phyloP scores from a whole-genome alignment of 1,284 basidiomycete species.

The Afroboletus lepidellus region DNA sequence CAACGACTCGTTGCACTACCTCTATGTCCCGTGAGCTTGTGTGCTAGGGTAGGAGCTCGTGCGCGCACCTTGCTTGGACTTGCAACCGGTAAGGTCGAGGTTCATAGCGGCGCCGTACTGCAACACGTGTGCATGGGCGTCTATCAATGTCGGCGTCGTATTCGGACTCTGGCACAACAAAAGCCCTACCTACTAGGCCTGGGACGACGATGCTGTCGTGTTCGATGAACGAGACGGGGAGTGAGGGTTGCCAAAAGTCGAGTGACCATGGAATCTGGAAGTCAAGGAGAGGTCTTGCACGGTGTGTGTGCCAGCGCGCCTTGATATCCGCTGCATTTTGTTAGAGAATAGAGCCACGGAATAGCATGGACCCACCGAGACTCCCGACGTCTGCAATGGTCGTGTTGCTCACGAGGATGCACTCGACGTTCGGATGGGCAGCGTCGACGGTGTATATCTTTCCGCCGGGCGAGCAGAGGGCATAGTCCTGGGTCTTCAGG shows the following conservation, averaged over 20 bases:
- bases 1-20: conserved; percentile 59
- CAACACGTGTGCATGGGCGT: conserved; percentile 79
- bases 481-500: conserved; percentile 36
- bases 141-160: conserved; percentile 36
- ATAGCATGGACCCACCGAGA: conserved; percentile 41
- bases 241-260: conserved; percentile 19
- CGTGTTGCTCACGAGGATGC: conserved; percentile 62
- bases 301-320: conserved; percentile 23
- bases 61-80: conserved; percentile 53
- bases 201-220: conserved; percentile 59
- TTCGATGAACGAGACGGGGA: conserved; percentile 44
- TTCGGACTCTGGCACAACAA: background rate
- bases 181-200: conserved; percentile 58
- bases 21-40: conserved; percentile 40
- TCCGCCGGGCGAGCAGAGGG: conserved; percentile 43
- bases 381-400: conserved; percentile 57
- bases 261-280: conserved; percentile 26
- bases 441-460: conserved; percentile 58
- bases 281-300: background rate
- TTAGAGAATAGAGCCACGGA: conserved; percentile 1
- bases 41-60: background rate
- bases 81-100: conserved; percentile 60
- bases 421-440: conserved; percentile 51
- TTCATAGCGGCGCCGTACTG: conserved; percentile 66
- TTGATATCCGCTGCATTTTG: conserved; percentile 19